These are phyloP conservation scores for Kodamaea laetipori DNA, from an alignment of 805 yeast species.

Conservation along the genomic window DNA sequence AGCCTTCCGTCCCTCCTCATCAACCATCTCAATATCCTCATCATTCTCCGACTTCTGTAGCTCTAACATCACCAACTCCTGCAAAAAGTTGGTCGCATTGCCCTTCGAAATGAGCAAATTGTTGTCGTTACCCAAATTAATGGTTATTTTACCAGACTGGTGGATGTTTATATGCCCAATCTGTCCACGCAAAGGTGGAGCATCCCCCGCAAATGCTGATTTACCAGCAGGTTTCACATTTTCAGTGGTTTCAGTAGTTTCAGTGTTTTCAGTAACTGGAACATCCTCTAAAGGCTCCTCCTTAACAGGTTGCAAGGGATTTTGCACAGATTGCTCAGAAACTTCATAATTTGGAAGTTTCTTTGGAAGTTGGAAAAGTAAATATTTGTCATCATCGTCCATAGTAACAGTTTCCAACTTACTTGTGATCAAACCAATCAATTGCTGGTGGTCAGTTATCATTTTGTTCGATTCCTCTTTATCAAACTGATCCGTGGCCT, in stretches of 20 bases:
- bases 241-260: not conserved
- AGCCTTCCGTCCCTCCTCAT: conserved; percentile 23
- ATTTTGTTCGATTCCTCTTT: conserved; percentile 34
- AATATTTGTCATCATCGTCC: conserved; percentile 22
- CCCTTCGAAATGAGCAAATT: conserved; percentile 72
- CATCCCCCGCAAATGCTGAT: not conserved
- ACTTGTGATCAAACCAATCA: conserved; percentile 29
- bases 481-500: conserved; percentile 31
- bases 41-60: conserved; percentile 27
- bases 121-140: conserved; percentile 68
- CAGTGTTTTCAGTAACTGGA: not conserved
- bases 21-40: conserved; percentile 31
- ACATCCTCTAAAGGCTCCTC: conserved; percentile 7
- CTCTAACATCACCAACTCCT: conserved; percentile 67
- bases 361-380: conserved; percentile 53
- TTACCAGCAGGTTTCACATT: not conserved
- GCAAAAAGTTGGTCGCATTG: conserved; percentile 65
- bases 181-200: conserved; percentile 45
- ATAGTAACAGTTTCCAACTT: conserved; percentile 21
- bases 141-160: conserved; percentile 78
- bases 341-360: conserved; percentile 42
- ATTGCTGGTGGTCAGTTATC: conserved; percentile 32
- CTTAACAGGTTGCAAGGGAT: conserved; percentile 7
- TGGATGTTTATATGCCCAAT: conserved; percentile 78
- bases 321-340: conserved; percentile 5